These are phyloP conservation scores for Elsinoe batatas DNA, from an alignment of 2,329 filamentous ascomycete genomes.

Conservation along the genomic window DNA sequence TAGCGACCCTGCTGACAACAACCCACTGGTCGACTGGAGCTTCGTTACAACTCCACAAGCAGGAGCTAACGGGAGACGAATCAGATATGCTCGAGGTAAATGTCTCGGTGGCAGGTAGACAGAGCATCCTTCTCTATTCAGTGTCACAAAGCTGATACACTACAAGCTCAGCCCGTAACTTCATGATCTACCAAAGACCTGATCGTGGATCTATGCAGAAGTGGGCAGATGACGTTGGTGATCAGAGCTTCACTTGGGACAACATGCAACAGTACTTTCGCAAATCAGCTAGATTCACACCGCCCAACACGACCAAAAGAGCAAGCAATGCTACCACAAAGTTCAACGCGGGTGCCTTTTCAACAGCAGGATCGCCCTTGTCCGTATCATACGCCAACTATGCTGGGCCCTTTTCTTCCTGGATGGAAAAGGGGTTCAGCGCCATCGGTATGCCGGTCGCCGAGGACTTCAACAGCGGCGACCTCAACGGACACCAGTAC, in stretches of 20 bases:
- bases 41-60: slow-evolving; percentile 21
- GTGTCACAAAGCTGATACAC: background rate
- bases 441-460: slow-evolving; percentile 23
- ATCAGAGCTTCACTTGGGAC: slow-evolving; percentile 24
- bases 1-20: slow-evolving; percentile 10
- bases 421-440: slow-evolving; percentile 21
- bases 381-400: slow-evolving; percentile 25
- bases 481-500: slow-evolving; percentile 18
- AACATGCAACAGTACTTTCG: slow-evolving; percentile 22
- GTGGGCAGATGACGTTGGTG: slow-evolving; percentile 31
- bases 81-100: slow-evolving; percentile 25
- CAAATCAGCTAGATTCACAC: slow-evolving; percentile 17
- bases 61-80: background rate
- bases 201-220: slow-evolving; percentile 24
- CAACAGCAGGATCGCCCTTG: slow-evolving; percentile 20
- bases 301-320: slow-evolving; percentile 18
- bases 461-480: slow-evolving; percentile 23
- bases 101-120: slow-evolving; percentile 20
- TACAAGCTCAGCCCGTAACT: slow-evolving; percentile 20
- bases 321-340: slow-evolving; percentile 21
- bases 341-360: slow-evolving; percentile 20
- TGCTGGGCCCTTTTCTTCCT: slow-evolving; percentile 23
- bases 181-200: slow-evolving; percentile 23
- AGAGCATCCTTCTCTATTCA: background rate
- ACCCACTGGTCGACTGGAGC: slow-evolving; percentile 24